Base-by-base conservation (phyloP, 441 rosid species). In the Biscutella laevigata region DNA sequence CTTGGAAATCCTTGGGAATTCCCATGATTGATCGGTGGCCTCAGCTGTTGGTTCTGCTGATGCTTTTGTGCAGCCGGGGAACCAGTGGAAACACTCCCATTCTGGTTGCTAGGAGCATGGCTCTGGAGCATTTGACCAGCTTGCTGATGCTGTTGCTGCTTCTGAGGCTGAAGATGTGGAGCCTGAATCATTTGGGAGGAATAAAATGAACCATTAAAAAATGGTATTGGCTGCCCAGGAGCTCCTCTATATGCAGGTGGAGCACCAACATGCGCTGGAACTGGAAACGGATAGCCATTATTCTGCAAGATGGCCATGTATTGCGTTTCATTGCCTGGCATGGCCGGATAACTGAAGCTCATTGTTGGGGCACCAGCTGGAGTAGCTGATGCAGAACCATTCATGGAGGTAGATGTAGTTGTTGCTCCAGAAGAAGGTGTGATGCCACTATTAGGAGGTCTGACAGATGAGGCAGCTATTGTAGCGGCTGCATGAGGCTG, bases 151-250 rank as follows among this genome's bases (percentile, higher is more conserved):
- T 72, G 80, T 55, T 80, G 88, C 32, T 73, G 77, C 28, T 76
- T 76, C 59, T 81, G 82, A 32, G 68, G 80, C 66, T 76, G 91
- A 65, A 79, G 83, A 68, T 81, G 95, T 1, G 86, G 68, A 47
- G 90, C 90, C 68, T 84, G 97, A 22, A 84, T 72, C 86, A 92
- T 88, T 62, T 83, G 99, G 24, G 99, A 77, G 37, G 99, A 59
- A 71, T 88, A 92, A 68, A 88, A 92, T 14, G 94, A 55, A 37
- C 94, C 88, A 67, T 77, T 88, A 57, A 80, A 84, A 68, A 82
- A 88, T 4, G 88, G 88, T 71, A 92, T 74, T 7, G 86, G 70
- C 71, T 78, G 96, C 36, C 77, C 77, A 67, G 76, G 84, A 46
- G 83, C 53, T 56, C 92, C 95, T 67, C 97, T 73, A 40, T 82